Base-by-base conservation (phyloP, 2,329 filamentous ascomycete species). In the Fusarium gaditjirri region DNA sequence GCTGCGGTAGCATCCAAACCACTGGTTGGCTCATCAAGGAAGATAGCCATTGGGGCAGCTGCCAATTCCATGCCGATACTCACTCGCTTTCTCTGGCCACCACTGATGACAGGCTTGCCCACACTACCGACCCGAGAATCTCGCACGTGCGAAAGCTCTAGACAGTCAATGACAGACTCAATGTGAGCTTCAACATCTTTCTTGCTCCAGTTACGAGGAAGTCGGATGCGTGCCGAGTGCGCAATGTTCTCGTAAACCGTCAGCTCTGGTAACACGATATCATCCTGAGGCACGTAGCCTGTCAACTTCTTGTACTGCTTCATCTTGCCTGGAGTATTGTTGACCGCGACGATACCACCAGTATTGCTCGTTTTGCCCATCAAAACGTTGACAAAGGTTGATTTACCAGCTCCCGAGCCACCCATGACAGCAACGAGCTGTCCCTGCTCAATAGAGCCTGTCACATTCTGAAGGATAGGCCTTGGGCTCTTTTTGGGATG, bases 211-310 rank as follows among this genome's bases (percentile, higher is more conserved):
- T 81, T 84, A 5, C 83, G 79, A 1, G 88, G 87, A 19, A 90
- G 80, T 21, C 87, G 84, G 38, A 89, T 83, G 19, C 84, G 83
- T 21, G 88, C 89, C 0, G 87, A 89, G 68, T 90, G 88, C 8
- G 89, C 79, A 44, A 91, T 89, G 64, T 90, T 91, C 76, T 91
- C 89, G 55, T 85, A 84, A 9, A 91, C 88, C 0, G 88, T 91
- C 49, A 91, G 78, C 74, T 91, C 87, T 0, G 88, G 86, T 14
- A 90, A 81, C 6, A 90, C 84, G 31, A 90, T 84, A 75, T 90
- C 89, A 68, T 90, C 87, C 72, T 91, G 88, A 3, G 89, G 88
- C 6, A 91, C 88, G 65, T 89, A 90, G 27, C 88, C 88, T 31
- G 90, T 89, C 63, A 90, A 81, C 75, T 89, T 89, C 77, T 87